Evolutionary conservation across 1,284 basidiomycete species (phyloP).

Genomic region (Psilocybe mexicana): DNA sequence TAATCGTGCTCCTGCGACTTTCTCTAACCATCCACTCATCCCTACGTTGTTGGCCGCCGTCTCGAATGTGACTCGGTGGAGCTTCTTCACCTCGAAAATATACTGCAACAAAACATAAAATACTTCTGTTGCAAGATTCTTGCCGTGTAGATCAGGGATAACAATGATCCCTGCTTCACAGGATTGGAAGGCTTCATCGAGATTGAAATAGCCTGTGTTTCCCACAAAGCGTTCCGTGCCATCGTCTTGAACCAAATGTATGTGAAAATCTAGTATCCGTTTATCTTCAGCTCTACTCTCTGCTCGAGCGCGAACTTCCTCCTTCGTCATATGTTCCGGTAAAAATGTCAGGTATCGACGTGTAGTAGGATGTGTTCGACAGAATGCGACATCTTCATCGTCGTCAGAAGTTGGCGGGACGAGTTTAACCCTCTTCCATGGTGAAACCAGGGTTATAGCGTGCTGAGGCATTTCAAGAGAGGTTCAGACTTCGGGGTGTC

Average conservation of each 20-base stretch:
- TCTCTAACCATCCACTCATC: conserved; percentile 48
- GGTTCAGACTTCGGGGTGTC: not conserved
- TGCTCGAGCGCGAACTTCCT: conserved; percentile 37
- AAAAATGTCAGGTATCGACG: conserved; percentile 38
- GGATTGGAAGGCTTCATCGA: conserved; percentile 34
- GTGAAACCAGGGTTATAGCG: conserved; percentile 32
- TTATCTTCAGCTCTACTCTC: conserved; percentile 36
- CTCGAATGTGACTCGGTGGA: conserved; percentile 43
- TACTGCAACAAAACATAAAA: conserved; percentile 39
- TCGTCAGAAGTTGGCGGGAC: conserved; percentile 35
- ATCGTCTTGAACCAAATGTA: conserved; percentile 31
- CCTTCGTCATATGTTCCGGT: conserved; percentile 34
- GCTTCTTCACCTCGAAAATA: conserved; percentile 40
- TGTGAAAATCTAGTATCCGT: conserved; percentile 37
- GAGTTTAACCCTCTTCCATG: conserved; percentile 38
- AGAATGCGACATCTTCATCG: conserved; percentile 34
- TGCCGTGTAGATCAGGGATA: conserved; percentile 35
- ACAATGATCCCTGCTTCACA: conserved; percentile 47
- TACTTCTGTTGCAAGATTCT: conserved; percentile 42
- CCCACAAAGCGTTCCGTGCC: conserved; percentile 33
- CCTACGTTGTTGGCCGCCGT: conserved; percentile 39
- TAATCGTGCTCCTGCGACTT: conserved; percentile 36
- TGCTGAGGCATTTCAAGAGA: conserved; percentile 28
- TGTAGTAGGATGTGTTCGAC: conserved; percentile 40
- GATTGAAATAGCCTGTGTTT: conserved; percentile 37